These are phyloP conservation scores for Diplodia seriata DNA, from an alignment of 2,329 filamentous ascomycete genomes.

Conservation along the genomic window DNA sequence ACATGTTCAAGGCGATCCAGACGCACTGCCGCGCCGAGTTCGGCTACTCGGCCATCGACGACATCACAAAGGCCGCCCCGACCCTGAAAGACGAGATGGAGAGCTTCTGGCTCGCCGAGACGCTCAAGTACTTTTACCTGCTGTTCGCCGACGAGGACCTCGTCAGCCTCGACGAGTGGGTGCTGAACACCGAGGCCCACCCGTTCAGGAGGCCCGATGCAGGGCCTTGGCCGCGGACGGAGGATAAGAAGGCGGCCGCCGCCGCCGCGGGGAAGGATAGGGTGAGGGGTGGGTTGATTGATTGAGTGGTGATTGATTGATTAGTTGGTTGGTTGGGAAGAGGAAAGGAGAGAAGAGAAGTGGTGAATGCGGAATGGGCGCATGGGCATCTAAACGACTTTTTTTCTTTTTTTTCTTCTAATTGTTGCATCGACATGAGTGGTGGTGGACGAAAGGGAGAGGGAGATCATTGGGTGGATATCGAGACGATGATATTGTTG, in stretches of 20 bases:
- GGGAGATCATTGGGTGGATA: too few relatives aligned
- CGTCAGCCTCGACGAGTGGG: slow-evolving; percentile 69
- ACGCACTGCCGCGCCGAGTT: slow-evolving; percentile 66
- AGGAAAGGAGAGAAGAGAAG: too few relatives aligned
- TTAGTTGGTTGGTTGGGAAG: too few relatives aligned
- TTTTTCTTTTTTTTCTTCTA: too few relatives aligned
- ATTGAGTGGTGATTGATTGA: too few relatives aligned
- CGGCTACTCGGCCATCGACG: slow-evolving; percentile 70
- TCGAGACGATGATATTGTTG: too few relatives aligned
- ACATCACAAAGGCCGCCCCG: slow-evolving; percentile 63
- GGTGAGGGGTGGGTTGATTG: too few relatives aligned
- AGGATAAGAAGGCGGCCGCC: background rate
- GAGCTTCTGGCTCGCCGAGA: slow-evolving; percentile 76
- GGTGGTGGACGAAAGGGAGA: too few relatives aligned
- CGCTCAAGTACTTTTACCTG: slow-evolving; percentile 71
- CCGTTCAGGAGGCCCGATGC: slow-evolving; percentile 46
- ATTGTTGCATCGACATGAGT: too few relatives aligned
- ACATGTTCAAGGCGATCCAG: slow-evolving; percentile 72
- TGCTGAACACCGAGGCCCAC: slow-evolving; percentile 61
- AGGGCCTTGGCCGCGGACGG: background rate
- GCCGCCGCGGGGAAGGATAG: too few relatives aligned
- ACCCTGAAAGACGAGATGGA: slow-evolving; percentile 69
- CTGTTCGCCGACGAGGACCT: slow-evolving; percentile 66
- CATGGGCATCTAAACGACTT: too few relatives aligned
- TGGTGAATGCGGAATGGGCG: too few relatives aligned